Evolutionary conservation across 176 grass and related monocot species (phyloP), one percentile per base, ranked within the genome.

Genomic region (Olyra latifolia): DNA sequence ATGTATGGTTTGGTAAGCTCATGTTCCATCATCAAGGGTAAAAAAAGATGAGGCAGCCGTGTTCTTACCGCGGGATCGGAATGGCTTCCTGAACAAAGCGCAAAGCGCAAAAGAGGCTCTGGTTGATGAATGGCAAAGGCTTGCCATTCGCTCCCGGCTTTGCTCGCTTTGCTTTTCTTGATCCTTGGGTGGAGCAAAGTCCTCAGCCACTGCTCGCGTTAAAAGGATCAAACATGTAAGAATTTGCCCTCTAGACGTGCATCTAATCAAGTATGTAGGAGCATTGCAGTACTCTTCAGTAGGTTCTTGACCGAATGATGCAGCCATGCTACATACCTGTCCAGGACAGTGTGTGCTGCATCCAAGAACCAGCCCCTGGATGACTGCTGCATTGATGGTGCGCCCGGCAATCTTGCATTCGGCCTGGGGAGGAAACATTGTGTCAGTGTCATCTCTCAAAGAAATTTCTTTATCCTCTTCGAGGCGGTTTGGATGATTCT

Each of bases 41-140:
- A 25, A 29, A 43, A 25, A 46, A 19, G 69, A 29, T 28, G 47
- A 2, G 7, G 8, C 4, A 10, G n/a, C n/a, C n/a, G 60, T 70
- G 72, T 73, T 66, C 78, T 90, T 89, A 98, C 94, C 57, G 92
- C 95, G 15, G 95, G 95, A 87, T 98, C 95, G 20, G 92, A 98
- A 85, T 94, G 90, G 88, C 92, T 93, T 20, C 95, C 95, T 4
- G 95, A 98, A 81, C 95, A 98, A 73, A 98, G 95, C 3, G 92
- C 95, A 25, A 94, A 98, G 65, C 86, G 80, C 60, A 98, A 71
- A 15, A 98, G 90, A 46, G 95, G 95, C 87, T 98, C 92, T 16
- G 87, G 45, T 83, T 92, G 90, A 52, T 79, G 77, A 49, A 98
- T 76, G 24, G 95, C 89, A 68, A 92, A 91, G 77, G 79, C 75